These are phyloP conservation scores for Coffea humblotiana DNA, from an alignment of 305 asterid species.

Conservation along the genomic window DNA sequence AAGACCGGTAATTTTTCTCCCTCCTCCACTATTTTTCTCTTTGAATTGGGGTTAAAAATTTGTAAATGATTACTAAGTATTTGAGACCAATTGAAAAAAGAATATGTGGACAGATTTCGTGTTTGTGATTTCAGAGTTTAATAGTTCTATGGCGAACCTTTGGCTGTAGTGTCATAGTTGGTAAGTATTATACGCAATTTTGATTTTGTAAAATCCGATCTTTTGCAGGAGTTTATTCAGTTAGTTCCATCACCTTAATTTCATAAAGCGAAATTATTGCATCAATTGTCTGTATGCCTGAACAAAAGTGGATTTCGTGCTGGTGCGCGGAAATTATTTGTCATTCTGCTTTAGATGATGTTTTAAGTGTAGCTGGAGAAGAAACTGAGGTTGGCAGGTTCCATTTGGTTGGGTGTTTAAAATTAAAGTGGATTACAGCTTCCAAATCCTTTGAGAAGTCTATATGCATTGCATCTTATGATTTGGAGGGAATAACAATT, in stretches of 20 bases:
- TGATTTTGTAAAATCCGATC: neutral
- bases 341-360: neutral
- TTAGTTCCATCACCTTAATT: neutral
- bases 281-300: neutral
- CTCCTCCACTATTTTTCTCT: neutral
- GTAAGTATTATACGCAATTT: slow-evolving; percentile 22
- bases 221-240: neutral
- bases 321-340: no score
- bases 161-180: slow-evolving; percentile 34
- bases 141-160: slow-evolving; percentile 55
- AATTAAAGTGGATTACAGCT: neutral
- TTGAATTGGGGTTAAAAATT: neutral
- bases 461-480: neutral
- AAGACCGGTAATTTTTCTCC: slow-evolving; percentile 56
- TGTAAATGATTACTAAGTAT: neutral
- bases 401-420: neutral
- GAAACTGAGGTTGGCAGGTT: neutral
- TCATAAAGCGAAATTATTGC: neutral
- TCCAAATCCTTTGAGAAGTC: neutral
- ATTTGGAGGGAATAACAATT: neutral
- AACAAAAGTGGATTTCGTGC: neutral
- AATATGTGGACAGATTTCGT: slow-evolving; percentile 43
- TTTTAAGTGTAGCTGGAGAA: neutral
- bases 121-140: slow-evolving; percentile 38
- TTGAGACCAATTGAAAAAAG: neutral